Percentiles rank a stretch among this genome's conserved stretches.
These are phyloP conservation scores for Adenanthera pavonina DNA, from an alignment of 306 rosid species.

Conservation along the genomic window DNA sequence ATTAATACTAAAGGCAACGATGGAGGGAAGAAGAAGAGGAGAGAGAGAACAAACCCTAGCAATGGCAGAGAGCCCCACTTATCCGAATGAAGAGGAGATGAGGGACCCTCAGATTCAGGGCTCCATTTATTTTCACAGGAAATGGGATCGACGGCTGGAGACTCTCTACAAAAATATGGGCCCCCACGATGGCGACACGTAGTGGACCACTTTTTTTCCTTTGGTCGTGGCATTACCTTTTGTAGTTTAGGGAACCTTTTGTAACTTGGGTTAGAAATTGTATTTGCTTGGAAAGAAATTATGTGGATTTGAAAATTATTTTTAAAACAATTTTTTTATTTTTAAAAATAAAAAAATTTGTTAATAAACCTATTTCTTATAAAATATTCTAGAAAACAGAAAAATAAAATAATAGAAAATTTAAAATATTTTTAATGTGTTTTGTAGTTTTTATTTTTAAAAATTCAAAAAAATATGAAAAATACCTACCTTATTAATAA, in stretches of 20 bases:
- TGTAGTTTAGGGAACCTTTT: neutral
- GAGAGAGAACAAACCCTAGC: slow-evolving; percentile 66
- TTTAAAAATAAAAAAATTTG: too few relatives aligned
- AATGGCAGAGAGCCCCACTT: slow-evolving; percentile 69
- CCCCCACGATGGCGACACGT: slow-evolving; percentile 42
- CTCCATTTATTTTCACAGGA: slow-evolving; percentile 40
- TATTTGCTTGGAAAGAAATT: too few relatives aligned
- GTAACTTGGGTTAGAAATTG: neutral
- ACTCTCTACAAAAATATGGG: neutral
- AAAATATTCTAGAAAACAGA: too few relatives aligned
- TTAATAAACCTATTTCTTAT: too few relatives aligned
- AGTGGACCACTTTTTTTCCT: neutral
- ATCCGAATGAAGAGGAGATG: slow-evolving; percentile 47
- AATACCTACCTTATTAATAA: too few relatives aligned
- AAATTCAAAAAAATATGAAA: too few relatives aligned
- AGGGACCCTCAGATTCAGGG: slow-evolving; percentile 58
- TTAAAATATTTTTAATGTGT: too few relatives aligned
- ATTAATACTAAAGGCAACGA: neutral
- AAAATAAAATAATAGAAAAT: too few relatives aligned
- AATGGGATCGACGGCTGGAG: slow-evolving; percentile 48
- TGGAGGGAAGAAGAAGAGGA: slow-evolving; percentile 34
- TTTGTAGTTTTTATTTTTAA: too few relatives aligned
- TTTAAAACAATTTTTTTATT: too few relatives aligned
- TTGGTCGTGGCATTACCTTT: neutral
- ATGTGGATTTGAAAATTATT: too few relatives aligned